Percentiles rank a stretch among this genome's conserved stretches.
phyloP scores from a whole-genome alignment of 2,329 filamentous ascomycete species.

The Cryphonectria radicalis region DNA sequence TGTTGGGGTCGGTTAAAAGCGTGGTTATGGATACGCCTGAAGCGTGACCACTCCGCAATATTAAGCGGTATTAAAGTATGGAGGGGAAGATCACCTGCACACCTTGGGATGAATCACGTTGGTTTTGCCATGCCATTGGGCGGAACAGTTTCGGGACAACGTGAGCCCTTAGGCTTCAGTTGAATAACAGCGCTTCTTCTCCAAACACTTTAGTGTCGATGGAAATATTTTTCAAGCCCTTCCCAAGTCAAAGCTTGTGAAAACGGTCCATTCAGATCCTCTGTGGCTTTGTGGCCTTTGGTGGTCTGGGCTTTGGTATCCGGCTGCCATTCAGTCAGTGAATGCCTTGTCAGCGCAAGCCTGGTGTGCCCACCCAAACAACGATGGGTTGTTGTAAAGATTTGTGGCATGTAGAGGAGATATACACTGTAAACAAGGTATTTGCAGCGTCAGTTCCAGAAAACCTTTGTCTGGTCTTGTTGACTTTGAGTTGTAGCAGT shows the following conservation, averaged over 20 bases:
- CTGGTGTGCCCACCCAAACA: not conserved
- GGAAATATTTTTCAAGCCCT: not conserved
- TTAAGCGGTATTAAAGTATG: not conserved
- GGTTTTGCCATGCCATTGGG: not conserved
- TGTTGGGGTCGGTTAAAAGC: not conserved
- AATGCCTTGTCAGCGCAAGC: not conserved
- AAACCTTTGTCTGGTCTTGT: not conserved
- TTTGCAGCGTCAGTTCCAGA: not conserved
- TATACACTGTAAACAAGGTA: not conserved
- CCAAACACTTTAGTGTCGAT: not conserved
- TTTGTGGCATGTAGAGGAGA: not conserved
- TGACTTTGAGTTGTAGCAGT: not conserved
- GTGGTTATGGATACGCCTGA: not conserved
- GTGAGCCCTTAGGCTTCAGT: not conserved
- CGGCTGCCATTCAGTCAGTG: not conserved
- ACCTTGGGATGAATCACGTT: not conserved
- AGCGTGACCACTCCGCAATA: not conserved
- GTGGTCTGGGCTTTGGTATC: not conserved
- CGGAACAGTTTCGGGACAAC: not conserved
- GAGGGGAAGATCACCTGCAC: not conserved
- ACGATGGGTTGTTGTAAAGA: not conserved
- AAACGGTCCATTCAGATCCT: not conserved
- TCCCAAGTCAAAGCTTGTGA: not conserved
- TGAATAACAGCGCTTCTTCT: not conserved
- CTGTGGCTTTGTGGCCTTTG: constrained; percentile 1